Base-by-base conservation (phyloP, 1,284 basidiomycete genomes). In the Ceratobasidium sp. region DNA sequence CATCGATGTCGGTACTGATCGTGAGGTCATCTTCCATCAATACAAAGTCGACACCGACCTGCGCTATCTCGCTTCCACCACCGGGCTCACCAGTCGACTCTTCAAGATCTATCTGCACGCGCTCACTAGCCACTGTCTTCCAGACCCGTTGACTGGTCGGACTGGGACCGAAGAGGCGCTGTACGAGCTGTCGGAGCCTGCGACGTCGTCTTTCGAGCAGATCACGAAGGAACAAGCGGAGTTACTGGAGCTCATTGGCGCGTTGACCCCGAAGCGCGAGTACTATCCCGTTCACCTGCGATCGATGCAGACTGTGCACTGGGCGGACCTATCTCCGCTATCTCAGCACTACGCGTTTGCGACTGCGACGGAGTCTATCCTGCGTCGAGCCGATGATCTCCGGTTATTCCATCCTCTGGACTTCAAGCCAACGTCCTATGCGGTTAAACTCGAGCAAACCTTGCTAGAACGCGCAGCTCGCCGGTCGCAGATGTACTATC, bases 161-260 rank as follows among this genome's bases (percentile, higher is more conserved):
- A 85, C 84, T 0, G 87, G 88, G 2, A 85, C 83, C 1, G 84
- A 87, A 66, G 84, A 87, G 67, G 87, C 86, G 0, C 75, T 88
- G 17, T 77, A 79, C 41, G 78, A 84, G 24, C 78, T 88, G 2
- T 76, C 74, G 1, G 85, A 84, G 1, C 82, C 85, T 1, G 74
- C 79, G 7, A 85, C 81, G 33, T 79, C 78, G 19, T 85, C 87
- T 0, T 86, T 85, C 72, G 80, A 83, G 76, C 77, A 75, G 9
- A 79, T 88, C 4, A 74, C 73, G 2, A 14, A 45, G 5, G 76
- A 78, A 0, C 83, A 85, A n/a, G 76, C 73, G 1, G 60, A 79
- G 1, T 76, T 86, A 17, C 75, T 88, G 7, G n/a, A 66, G 4
- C 56, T 79, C 29, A 86, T 88, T 29, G 74, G 76, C 7, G 59